These are phyloP conservation scores for Daphne laureola DNA, from an alignment of 441 rosid genomes.

Conservation along the genomic window DNA sequence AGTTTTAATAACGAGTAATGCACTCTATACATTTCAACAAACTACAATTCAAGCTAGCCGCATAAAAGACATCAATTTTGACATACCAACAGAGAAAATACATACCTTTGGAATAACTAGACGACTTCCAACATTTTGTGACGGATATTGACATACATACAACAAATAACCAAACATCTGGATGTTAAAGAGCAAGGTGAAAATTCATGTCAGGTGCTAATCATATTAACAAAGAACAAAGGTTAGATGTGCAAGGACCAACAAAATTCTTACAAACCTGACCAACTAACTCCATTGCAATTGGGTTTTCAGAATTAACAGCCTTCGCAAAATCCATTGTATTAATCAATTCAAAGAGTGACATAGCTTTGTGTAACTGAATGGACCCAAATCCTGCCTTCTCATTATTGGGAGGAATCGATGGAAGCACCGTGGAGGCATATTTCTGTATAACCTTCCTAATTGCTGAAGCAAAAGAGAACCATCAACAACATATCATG, in stretches of 20 bases:
- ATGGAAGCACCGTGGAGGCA: constrained; percentile 37
- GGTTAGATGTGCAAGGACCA: not conserved
- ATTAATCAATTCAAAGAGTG: constrained; percentile 48
- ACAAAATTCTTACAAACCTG: constrained; percentile 40
- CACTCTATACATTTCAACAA: constrained; percentile 1
- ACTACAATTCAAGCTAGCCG: not conserved
- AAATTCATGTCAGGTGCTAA: constrained; percentile 10
- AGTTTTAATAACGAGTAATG: constrained; percentile 6
- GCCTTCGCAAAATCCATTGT: constrained; percentile 33
- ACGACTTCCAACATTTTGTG: constrained; percentile 36
- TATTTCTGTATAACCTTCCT: constrained; percentile 51
- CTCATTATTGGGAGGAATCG: constrained; percentile 35
- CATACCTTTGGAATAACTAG: constrained; percentile 70
- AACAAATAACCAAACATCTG: constrained; percentile 88
- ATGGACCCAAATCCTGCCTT: constrained; percentile 59
- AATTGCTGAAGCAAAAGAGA: constrained; percentile 48
- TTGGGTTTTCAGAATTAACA: constrained; percentile 45
- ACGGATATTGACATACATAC: constrained; percentile 51
- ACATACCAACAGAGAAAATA: not conserved
- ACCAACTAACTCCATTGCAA: constrained; percentile 76
- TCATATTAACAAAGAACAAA: constrained; percentile 7
- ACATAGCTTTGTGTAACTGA: constrained; percentile 45
- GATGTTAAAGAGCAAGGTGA: constrained; percentile 12
- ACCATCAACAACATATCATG: constrained; percentile 7
- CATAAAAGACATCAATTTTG: no score